These are phyloP conservation scores for Pyricularia grisea DNA, from an alignment of 2,329 filamentous ascomycete species.

Conservation along the genomic window DNA sequence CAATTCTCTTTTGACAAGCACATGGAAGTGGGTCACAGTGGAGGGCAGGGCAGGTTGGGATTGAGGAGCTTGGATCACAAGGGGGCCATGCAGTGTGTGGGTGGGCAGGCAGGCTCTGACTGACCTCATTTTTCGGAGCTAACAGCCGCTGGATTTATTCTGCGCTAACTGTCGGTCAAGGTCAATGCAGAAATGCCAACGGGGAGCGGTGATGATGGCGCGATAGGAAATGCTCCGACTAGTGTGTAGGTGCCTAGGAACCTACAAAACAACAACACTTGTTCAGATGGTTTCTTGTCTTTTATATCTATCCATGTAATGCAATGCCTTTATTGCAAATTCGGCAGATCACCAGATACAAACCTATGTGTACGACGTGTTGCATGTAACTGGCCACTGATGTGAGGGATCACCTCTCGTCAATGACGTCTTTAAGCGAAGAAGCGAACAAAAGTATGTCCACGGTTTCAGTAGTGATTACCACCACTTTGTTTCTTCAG, in stretches of 20 bases:
- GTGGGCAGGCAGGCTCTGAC: background rate
- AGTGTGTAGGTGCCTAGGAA: no score
- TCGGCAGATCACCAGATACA: background rate
- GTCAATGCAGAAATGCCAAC: background rate
- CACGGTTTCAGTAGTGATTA: background rate
- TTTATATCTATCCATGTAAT: background rate
- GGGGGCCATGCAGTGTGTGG: background rate
- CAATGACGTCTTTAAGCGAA: background rate
- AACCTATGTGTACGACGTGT: background rate
- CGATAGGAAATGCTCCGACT: background rate
- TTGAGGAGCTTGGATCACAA: background rate
- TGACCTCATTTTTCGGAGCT: background rate
- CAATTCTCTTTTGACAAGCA: background rate
- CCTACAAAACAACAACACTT: background rate
- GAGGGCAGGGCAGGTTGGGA: background rate
- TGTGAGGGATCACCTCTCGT: background rate
- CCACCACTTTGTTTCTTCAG: background rate
- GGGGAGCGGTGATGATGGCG: background rate
- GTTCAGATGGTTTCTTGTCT: background rate
- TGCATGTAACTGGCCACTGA: background rate
- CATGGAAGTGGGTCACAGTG: background rate
- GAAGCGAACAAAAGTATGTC: background rate
- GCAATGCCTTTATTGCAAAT: background rate
- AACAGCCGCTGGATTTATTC: background rate
- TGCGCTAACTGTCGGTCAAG: background rate